phyloP scores from a whole-genome alignment of 78 protist genomes.

The Dictyostelium firmibasis region DNA sequence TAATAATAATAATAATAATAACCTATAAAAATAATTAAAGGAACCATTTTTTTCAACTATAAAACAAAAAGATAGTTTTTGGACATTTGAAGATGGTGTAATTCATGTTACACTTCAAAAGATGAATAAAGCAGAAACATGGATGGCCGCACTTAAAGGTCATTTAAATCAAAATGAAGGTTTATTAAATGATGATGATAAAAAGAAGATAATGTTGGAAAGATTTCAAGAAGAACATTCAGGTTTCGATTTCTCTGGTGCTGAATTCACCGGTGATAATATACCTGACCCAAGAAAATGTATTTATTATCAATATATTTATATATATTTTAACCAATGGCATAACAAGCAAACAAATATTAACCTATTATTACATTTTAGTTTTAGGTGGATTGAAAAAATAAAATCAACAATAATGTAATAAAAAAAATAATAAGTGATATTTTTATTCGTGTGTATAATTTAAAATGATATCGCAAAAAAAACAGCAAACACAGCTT shows the following conservation, averaged over 20 bases:
- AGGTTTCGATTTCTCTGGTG: constrained; percentile 69
- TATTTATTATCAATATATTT: neutral
- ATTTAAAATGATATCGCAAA: too few relatives aligned
- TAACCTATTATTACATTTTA: too few relatives aligned
- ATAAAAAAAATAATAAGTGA: neutral
- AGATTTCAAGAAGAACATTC: constrained; percentile 80
- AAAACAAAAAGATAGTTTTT: constrained; percentile 67
- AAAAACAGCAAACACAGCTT: too few relatives aligned
- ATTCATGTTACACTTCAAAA: constrained; percentile 57
- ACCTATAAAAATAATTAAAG: neutral
- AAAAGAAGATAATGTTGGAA: constrained; percentile 71
- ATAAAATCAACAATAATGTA: neutral
- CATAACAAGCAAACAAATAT: too few relatives aligned
- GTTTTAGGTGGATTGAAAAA: constrained; percentile 4
- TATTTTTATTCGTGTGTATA: neutral
- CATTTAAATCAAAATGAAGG: constrained; percentile 31
- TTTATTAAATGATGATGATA: constrained; percentile 46
- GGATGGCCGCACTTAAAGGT: constrained; percentile 70
- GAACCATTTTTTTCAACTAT: constrained; percentile 61
- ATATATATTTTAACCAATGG: too few relatives aligned
- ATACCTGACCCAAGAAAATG: constrained; percentile 12
- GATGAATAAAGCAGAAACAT: constrained; percentile 76
- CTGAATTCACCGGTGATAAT: constrained; percentile 62
- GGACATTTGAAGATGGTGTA: constrained; percentile 75
- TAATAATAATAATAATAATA: neutral